Evolutionary conservation across 805 yeast species (phyloP), one percentile per base, ranked within the genome.

Genomic region (Brettanomyces anomalus): DNA sequence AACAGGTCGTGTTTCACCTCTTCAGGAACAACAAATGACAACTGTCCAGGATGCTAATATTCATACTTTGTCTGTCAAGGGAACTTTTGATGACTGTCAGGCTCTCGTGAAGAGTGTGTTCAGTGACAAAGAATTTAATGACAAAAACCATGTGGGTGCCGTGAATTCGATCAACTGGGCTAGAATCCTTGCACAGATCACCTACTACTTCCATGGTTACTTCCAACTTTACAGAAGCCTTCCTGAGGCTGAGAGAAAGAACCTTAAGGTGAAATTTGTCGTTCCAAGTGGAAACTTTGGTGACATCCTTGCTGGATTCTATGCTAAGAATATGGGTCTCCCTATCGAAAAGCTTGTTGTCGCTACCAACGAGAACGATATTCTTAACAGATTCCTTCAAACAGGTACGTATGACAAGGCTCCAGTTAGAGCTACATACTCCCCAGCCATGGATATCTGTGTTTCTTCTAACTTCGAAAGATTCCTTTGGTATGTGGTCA

Each of bases 101-200:
- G 96, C 87, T 57, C 78, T 89, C 45, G 97, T 93, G 49, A 93
- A 93, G 67, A 84, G 82, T 57, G 80, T 90, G 48, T 93, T 93
- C 63, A 93, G 90, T 47, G 98, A 93, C 62, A 67, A 62, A 42
- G 87, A 82, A 49, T 93, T 93, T 72, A 93, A 93, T 66, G 75
- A 73, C 50, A 82, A 79, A 62, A 85, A 89, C 68, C 96, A 89
- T 58, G 83, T 93, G 45, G 98, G 97, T 54, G 98, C 98, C 15
- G 95, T 93, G 48, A 93, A 93, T 69, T 89, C 97, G 39, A 93
- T 93, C 64, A 93, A 93, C 73, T 93, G 98, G 98, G 97, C 98
- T 7, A 81, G 98, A 68, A 93, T 93, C 53, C 74, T 93, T 55
- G 97, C 98, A 35, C 98, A 93, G 70, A 90, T 88, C 62, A 89